Conservation (phyloP, 2,329 filamentous ascomycete species). For the Fusarium bactridioides region DNA sequence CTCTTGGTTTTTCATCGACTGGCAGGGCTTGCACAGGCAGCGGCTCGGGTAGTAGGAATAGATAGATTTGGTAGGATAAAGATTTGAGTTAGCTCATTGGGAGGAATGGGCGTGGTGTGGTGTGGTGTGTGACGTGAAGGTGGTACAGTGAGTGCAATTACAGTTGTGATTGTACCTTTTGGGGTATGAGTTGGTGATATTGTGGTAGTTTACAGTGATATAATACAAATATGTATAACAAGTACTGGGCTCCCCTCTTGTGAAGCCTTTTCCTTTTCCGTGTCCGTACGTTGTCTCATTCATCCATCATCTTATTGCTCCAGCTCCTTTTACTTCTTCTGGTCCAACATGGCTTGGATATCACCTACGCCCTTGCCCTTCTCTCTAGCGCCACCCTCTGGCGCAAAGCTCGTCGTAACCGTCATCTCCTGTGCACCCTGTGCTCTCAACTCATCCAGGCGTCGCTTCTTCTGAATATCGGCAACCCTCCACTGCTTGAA, state of each 20-base stretch:
- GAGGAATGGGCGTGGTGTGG: not conserved
- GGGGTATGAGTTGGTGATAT: constrained; percentile 24
- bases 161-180: constrained; percentile 4
- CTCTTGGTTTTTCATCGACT: constrained; percentile 24
- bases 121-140: not conserved
- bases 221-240: constrained; percentile 33
- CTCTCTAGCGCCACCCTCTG: constrained; percentile 43
- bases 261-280: constrained; percentile 1
- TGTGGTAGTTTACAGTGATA: constrained; percentile 31
- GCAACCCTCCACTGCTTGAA: constrained; percentile 97
- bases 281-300: not conserved
- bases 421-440: constrained; percentile 74
- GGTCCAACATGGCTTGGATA: constrained; percentile 51
- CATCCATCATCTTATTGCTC: not conserved
- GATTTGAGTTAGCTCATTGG: constrained; percentile 21
- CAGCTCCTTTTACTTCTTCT: constrained; percentile 40
- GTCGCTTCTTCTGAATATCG: constrained; percentile 84
- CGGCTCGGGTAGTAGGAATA: constrained; percentile 33
- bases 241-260: not conserved
- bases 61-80: constrained; percentile 42
- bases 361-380: constrained; percentile 48
- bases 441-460: constrained; percentile 75
- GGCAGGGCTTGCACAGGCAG: constrained; percentile 16
- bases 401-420: constrained; percentile 49
- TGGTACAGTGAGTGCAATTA: constrained; percentile 9